Percentiles rank a stretch among this genome's conserved stretches.
Conservation (phyloP, 2,329 filamentous ascomycete genomes). For the Davidsoniella eucalypti region DNA sequence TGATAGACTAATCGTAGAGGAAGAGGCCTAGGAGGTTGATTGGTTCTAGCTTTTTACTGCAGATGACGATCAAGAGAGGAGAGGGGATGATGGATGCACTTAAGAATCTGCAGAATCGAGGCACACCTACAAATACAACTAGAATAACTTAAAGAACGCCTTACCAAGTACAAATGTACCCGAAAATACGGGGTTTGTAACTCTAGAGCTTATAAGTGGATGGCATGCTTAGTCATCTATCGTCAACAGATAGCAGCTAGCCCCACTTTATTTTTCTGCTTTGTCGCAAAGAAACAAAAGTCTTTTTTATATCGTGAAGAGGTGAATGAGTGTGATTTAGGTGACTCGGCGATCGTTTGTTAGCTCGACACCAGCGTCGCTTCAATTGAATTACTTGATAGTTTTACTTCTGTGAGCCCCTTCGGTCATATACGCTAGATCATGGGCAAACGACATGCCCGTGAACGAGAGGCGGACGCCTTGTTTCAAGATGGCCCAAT, state of each 20-base stretch:
- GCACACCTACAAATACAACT: too few species aligned
- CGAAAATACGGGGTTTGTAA: neutral
- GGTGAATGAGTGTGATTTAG: neutral
- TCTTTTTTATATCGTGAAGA: constrained; percentile 1
- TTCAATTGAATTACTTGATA: neutral
- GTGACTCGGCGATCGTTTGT: neutral
- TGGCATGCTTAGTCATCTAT: constrained; percentile 10
- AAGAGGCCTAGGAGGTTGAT: neutral
- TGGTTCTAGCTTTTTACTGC: too few species aligned
- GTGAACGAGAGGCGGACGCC: constrained; percentile 24
- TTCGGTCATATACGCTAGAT: neutral
- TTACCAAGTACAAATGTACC: too few species aligned
- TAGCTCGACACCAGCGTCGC: neutral
- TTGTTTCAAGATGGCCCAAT: constrained; percentile 18
- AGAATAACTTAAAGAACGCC: neutral
- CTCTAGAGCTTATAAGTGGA: too few species aligned
- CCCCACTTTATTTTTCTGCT: constrained; percentile 12
- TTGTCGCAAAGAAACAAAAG: constrained; percentile 9
- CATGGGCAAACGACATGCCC: constrained; percentile 31
- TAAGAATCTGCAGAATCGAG: too few species aligned
- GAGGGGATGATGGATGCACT: neutral
- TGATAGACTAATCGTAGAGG: neutral
- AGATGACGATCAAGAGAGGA: too few species aligned
- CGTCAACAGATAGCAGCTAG: neutral
- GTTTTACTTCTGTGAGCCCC: neutral